Percentiles rank a stretch among this genome's conserved stretches.
phyloP scores from a whole-genome alignment of 768 basidiomycete genomes.

The Lentinula lateritia region DNA sequence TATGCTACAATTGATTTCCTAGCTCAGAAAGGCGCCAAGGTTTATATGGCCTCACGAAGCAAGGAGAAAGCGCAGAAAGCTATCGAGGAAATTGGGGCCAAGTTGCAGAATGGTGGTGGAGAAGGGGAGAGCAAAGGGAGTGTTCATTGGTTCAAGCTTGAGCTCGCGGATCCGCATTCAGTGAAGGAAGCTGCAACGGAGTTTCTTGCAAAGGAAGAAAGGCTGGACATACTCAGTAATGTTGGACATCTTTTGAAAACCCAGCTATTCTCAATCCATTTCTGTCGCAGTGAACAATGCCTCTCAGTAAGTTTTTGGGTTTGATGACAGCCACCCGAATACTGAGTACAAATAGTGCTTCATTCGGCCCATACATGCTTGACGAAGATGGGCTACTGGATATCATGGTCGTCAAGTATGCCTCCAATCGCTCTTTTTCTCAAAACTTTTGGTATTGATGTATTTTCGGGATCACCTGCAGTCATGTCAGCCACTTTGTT shows the following conservation, averaged over 20 bases:
- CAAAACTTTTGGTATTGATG: too few species aligned
- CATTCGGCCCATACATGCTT: conserved; percentile 8
- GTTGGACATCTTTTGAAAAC: conserved; percentile 2
- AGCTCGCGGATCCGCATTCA: conserved; percentile 29
- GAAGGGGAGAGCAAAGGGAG: conserved; percentile 13
- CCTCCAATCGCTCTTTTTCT: neutral
- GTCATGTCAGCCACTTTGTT: conserved; percentile 49
- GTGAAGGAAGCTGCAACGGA: conserved; percentile 29
- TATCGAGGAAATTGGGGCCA: conserved; percentile 26
- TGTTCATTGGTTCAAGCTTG: conserved; percentile 30
- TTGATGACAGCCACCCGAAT: neutral
- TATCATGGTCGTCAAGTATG: conserved; percentile 34
- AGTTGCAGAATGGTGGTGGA: conserved; percentile 16
- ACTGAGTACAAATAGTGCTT: neutral
- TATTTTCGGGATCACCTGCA: neutral
- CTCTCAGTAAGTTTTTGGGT: neutral
- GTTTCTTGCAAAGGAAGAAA: conserved; percentile 29
- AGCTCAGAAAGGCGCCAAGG: conserved; percentile 36
- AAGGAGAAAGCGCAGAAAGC: conserved; percentile 24
- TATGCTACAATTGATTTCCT: conserved; percentile 31
- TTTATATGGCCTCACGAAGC: conserved; percentile 26
- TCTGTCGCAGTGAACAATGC: conserved; percentile 5
- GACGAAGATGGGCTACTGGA: conserved; percentile 16
- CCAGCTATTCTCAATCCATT: neutral
- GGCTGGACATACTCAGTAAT: conserved; percentile 37